Base-by-base conservation (phyloP, 495 filamentous ascomycete species). In the Lophiotrema nucula region DNA sequence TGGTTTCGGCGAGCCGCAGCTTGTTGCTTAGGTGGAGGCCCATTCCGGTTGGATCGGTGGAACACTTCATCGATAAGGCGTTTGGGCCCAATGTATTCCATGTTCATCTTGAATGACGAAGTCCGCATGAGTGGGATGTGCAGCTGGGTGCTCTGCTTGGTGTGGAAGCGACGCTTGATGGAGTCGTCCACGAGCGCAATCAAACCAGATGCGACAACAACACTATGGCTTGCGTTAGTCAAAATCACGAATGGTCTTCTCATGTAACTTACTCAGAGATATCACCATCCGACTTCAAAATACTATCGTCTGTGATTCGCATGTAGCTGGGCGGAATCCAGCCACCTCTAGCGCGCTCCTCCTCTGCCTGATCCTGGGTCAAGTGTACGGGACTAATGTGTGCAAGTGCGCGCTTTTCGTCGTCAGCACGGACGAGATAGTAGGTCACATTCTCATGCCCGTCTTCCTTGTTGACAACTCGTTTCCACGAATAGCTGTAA, bases 311-410 rank as follows among this genome's bases (percentile, higher is more conserved):
- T 54, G 80, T 87, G 58, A 98, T 89, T 81, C 86, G 88, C 83
- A 98, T 83, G 53, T 86, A 86, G 66, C 86, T 93, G 24, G 90
- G 92, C 43, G 90, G 90, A 27, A 98, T 78, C 89, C 93, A 97
- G 38, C 90, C 92, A 45, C 92, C 93, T 52, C 88, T 88, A 22
- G 74, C 77, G 58, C 85, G 79, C 63, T 96, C 91, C 58, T 86
- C 87, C n/a, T 74, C 69, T 10, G 81, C 79, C 73, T 95, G 84
- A 64, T 73, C 73, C 5, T 83, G 81, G 0, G 88, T 85, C 54
- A 92, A 73, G 33, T 82, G 81, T 58, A 89, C 84, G n/a, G 92
- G 92, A 11, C 90, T 80, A 66, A 98, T 88, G 67, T 91, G 87
- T 15, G 93, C 93, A 61, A 96, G 79, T 0, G 79, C 69, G 21